Evolutionary conservation across 2,329 filamentous ascomycete species (phyloP).

Genomic region (Fusarium lateritium): DNA sequence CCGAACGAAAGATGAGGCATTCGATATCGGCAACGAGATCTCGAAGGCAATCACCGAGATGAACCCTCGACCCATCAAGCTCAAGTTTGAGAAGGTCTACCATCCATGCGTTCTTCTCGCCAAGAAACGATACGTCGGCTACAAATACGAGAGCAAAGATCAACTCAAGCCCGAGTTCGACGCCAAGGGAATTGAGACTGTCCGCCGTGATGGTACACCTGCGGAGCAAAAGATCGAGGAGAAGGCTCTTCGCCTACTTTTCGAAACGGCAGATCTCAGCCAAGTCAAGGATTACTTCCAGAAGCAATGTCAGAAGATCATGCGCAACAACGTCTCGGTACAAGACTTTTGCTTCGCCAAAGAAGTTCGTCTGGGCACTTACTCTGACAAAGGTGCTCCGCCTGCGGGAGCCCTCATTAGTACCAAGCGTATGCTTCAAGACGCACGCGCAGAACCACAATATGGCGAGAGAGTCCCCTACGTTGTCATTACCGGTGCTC

Average conservation of each 20-base stretch:
- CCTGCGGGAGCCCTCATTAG: constrained; percentile 93
- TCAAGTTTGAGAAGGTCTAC: constrained; percentile 99
- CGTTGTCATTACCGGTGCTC: constrained; percentile 90
- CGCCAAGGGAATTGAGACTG: constrained; percentile 98
- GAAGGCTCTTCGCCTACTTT: constrained; percentile 88
- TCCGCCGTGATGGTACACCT: constrained; percentile 92
- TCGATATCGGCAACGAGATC: constrained; percentile 93
- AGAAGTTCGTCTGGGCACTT: constrained; percentile 92
- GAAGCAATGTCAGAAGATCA: constrained; percentile 90
- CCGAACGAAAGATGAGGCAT: constrained; percentile 88
- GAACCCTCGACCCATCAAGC: constrained; percentile 92
- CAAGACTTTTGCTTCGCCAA: constrained; percentile 97
- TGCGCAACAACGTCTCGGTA: constrained; percentile 87
- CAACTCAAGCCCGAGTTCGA: constrained; percentile 92
- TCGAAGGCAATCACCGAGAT: constrained; percentile 87
- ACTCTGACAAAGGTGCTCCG: constrained; percentile 80
- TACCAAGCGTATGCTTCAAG: constrained; percentile 86
- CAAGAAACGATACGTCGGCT: constrained; percentile 98
- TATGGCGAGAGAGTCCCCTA: constrained; percentile 97
- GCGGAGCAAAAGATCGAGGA: constrained; percentile 98
- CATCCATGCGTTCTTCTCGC: constrained; percentile 93
- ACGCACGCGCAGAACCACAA: constrained; percentile 89
- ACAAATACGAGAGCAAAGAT: constrained; percentile 88
- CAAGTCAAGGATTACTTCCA: constrained; percentile 93
- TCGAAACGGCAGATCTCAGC: constrained; percentile 90